Conservation (phyloP, 352 stramenopile species). For the Globisporangium megalacanthum region DNA sequence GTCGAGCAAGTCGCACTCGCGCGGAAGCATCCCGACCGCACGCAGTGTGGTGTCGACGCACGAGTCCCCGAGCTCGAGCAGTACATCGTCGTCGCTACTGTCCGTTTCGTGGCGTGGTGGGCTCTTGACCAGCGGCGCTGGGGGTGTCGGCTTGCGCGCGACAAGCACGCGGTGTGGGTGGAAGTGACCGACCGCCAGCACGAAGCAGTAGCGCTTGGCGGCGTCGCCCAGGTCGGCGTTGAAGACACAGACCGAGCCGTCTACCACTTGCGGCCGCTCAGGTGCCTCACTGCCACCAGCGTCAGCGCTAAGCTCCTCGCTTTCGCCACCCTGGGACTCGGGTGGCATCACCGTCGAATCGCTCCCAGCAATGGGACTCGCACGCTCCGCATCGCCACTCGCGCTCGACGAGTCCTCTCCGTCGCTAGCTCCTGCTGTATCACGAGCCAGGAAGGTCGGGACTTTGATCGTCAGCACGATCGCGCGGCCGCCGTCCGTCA, state of each 20-base stretch:
- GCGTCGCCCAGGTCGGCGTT: slow-evolving; percentile 41
- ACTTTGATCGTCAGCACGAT: slow-evolving; percentile 14
- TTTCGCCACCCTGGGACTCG: not conserved
- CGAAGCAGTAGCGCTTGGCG: slow-evolving; percentile 68
- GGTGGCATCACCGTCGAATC: not conserved
- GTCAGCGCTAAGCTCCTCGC: not conserved
- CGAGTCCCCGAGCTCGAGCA: slow-evolving; percentile 40
- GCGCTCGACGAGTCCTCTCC: slow-evolving; percentile 4
- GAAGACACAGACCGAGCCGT: slow-evolving; percentile 67
- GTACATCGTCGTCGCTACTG: slow-evolving; percentile 25
- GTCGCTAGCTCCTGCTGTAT: not conserved
- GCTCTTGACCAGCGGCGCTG: slow-evolving; percentile 20
- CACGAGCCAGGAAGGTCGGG: slow-evolving; percentile 15
- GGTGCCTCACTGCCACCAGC: not conserved
- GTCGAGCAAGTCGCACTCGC: slow-evolving; percentile 43
- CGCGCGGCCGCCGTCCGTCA: slow-evolving; percentile 9
- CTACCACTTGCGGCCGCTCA: slow-evolving; percentile 39
- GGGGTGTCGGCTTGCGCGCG: slow-evolving; percentile 33
- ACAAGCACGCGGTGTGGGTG: slow-evolving; percentile 41
- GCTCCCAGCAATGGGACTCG: not conserved
- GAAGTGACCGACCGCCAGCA: slow-evolving; percentile 49
- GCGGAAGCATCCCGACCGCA: slow-evolving; percentile 31
- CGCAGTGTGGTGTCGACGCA: slow-evolving; percentile 65
- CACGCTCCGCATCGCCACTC: not conserved
- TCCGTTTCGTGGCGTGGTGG: slow-evolving; percentile 19